Conservation (phyloP, 441 rosid genomes). For the Jatropha multifida region DNA sequence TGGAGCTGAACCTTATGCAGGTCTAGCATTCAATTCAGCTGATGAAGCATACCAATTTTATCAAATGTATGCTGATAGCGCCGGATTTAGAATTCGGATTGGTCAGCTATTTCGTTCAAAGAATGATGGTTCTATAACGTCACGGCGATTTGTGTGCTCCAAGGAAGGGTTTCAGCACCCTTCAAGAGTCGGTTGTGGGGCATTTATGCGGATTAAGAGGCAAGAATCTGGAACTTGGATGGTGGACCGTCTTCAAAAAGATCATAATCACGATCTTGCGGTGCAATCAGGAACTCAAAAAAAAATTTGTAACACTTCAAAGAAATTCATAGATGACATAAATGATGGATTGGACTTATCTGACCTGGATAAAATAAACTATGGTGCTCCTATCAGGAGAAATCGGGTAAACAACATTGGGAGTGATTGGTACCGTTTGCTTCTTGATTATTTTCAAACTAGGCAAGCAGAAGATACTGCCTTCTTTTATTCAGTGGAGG, state of each 20-base stretch:
- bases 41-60: constrained; percentile 75
- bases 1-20: constrained; percentile 52
- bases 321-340: constrained; percentile 55
- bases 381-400: constrained; percentile 30
- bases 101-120: constrained; percentile 90
- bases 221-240: constrained; percentile 80
- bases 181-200: constrained; percentile 85
- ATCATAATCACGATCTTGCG: constrained; percentile 74
- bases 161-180: constrained; percentile 97
- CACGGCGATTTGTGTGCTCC: constrained; percentile 85
- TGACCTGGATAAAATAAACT: constrained; percentile 44
- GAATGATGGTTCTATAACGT: constrained; percentile 78
- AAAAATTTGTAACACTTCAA: constrained; percentile 43
- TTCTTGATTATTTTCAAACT: constrained; percentile 69
- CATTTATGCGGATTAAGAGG: constrained; percentile 87
- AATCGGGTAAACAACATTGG: constrained; percentile 54
- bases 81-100: constrained; percentile 74
- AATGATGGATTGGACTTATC: constrained; percentile 49
- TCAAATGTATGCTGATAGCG: constrained; percentile 58
- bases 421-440: constrained; percentile 66
- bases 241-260: constrained; percentile 72
- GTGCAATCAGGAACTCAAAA: constrained; percentile 31
- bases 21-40: constrained; percentile 62
- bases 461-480: constrained; percentile 76
- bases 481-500: constrained; percentile 66